These are phyloP conservation scores for Aurantiochytrium sp. DNA, from an alignment of 108 stramenopile species.

Conservation along the genomic window DNA sequence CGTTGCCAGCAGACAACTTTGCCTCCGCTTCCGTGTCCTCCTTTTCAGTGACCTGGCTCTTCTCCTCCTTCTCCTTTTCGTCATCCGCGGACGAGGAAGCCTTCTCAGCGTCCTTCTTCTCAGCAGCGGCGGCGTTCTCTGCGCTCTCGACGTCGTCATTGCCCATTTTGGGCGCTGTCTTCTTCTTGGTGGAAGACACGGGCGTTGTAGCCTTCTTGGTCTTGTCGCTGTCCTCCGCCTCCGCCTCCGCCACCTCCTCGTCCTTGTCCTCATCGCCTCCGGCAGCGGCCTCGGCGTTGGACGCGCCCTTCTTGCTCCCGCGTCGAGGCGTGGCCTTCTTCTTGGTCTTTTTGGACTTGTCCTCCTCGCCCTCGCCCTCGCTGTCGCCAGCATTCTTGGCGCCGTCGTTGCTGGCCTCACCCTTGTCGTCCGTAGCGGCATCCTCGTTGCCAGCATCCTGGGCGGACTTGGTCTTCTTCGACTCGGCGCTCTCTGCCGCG, in stretches of 20 bases:
- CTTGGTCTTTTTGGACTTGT: too few relatives aligned
- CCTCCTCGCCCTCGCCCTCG: conserved; percentile 19
- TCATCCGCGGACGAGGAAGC: too few relatives aligned
- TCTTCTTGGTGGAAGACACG: too few relatives aligned
- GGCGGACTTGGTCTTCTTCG: neutral
- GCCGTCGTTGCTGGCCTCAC: neutral
- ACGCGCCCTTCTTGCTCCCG: conserved; percentile 45
- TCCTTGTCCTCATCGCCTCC: conserved; percentile 24
- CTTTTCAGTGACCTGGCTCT: too few relatives aligned
- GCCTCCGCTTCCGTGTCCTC: neutral
- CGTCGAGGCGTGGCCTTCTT: neutral
- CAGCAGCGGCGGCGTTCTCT: neutral
- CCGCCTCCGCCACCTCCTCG: conserved; percentile 40
- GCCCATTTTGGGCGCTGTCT: too few relatives aligned
- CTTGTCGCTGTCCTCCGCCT: neutral
- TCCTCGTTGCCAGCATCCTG: neutral
- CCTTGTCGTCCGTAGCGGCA: neutral
- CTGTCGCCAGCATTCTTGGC: conserved; percentile 36
- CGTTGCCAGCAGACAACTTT: neutral
- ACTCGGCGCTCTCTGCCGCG: neutral
- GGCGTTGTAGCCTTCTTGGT: too few relatives aligned
- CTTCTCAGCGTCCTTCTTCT: neutral
- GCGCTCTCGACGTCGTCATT: too few relatives aligned
- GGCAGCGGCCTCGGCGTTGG: conserved; percentile 30
- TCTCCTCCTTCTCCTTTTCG: too few relatives aligned